Percentiles rank a stretch among this genome's conserved stretches.
Evolutionary conservation across 768 basidiomycete species (phyloP).

Genomic region (Wakefieldia striispora): DNA sequence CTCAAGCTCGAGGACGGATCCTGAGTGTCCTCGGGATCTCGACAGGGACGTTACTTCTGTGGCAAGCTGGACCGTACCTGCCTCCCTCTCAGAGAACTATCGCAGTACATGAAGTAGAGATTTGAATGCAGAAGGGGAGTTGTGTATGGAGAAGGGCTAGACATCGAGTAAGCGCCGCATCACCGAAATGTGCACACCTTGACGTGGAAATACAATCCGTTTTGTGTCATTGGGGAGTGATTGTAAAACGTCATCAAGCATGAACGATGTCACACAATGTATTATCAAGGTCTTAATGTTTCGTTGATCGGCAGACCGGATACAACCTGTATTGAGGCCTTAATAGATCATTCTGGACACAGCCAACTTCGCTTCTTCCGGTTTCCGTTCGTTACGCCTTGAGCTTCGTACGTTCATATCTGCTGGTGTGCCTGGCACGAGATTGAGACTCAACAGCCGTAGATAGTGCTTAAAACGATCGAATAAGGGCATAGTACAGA

Average conservation of each 20-base stretch:
- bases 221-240: no score
- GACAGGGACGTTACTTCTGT: conserved; percentile 34
- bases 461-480: conserved; percentile 29
- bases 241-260: no score
- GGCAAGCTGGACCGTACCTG: conserved; percentile 26
- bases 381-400: conserved; percentile 28
- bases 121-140: conserved; percentile 61
- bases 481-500: conserved; percentile 22
- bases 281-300: conserved; percentile 33
- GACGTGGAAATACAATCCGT: no score
- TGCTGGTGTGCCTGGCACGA: not conserved
- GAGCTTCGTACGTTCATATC: conserved; percentile 26
- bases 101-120: conserved; percentile 43
- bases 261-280: no score
- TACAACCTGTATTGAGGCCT: not conserved
- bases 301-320: conserved; percentile 16
- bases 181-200: no score
- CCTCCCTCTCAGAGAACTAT: not conserved
- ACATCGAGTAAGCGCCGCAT: conserved; percentile 8
- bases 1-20: conserved; percentile 28
- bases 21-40: conserved; percentile 12
- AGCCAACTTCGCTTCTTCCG: conserved; percentile 23
- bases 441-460: not conserved
- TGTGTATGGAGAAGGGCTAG: conserved; percentile 36
- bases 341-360: not conserved